A percentile compares a stretch with the other conserved stretches of the same genome.
Evolutionary conservation across 306 rosid genomes (phyloP).

Genomic region (Quercus cerris): DNA sequence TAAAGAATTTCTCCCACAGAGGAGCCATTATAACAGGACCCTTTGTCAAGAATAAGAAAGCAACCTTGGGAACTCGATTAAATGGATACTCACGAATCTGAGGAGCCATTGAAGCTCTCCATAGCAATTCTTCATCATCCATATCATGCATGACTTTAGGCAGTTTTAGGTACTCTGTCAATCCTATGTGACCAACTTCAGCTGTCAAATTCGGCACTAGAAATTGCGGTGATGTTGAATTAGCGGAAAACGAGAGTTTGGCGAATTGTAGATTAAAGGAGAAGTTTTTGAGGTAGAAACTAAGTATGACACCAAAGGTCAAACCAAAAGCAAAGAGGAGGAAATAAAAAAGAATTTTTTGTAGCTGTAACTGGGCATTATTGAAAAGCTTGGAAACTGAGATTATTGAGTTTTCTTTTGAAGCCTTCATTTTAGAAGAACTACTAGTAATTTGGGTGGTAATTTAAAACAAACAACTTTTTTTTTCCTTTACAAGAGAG

Average conservation of each 20-base stretch:
- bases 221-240: slow-evolving; percentile 18
- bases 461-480: no score
- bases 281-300: slow-evolving; percentile 46
- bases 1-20: slow-evolving; percentile 81
- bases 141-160: slow-evolving; percentile 56
- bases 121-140: slow-evolving; percentile 65
- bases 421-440: slow-evolving; percentile 33
- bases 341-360: slow-evolving; percentile 34
- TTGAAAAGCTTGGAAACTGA: slow-evolving; percentile 37
- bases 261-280: slow-evolving; percentile 54
- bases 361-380: slow-evolving; percentile 35
- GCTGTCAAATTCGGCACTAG: not conserved
- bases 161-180: slow-evolving; percentile 47
- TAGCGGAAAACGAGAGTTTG: slow-evolving; percentile 42
- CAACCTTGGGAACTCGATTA: slow-evolving; percentile 64
- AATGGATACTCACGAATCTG: slow-evolving; percentile 51
- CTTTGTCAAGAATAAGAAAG: slow-evolving; percentile 79
- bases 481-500: no score
- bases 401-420: slow-evolving; percentile 28
- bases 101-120: slow-evolving; percentile 81
- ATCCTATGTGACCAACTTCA: slow-evolving; percentile 31
- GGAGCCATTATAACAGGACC: slow-evolving; percentile 72
- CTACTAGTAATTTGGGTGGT: not conserved
- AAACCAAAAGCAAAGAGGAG: slow-evolving; percentile 55
- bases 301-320: slow-evolving; percentile 48